Evolutionary conservation across 2,329 filamentous ascomycete species (phyloP).

Genomic region (Penicillium fuscoglaucum): DNA sequence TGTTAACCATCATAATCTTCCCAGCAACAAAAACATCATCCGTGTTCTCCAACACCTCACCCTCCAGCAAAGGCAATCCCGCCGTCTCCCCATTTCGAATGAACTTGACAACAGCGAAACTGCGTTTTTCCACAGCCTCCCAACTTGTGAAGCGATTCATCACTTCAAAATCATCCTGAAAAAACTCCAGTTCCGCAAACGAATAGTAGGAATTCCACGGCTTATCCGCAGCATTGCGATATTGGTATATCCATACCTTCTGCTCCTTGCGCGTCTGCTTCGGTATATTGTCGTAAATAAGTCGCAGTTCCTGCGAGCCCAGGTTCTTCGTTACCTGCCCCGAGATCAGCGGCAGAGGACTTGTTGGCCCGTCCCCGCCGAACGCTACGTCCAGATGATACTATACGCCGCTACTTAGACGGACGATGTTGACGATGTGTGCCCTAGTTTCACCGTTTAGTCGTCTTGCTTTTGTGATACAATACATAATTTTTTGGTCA

Average conservation of each 20-base stretch:
- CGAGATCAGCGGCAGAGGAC: constrained; percentile 54
- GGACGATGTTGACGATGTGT: constrained; percentile 60
- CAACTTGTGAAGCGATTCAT: constrained; percentile 42
- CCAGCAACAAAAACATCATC: constrained; percentile 29
- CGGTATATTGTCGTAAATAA: constrained; percentile 52
- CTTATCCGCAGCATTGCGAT: constrained; percentile 36
- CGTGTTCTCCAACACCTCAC: neutral
- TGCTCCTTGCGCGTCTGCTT: constrained; percentile 41
- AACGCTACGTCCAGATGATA: constrained; percentile 62
- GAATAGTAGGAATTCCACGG: constrained; percentile 47
- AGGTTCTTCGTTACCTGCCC: constrained; percentile 48
- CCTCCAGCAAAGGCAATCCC: constrained; percentile 11
- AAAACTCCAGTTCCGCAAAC: constrained; percentile 44
- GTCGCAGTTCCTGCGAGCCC: constrained; percentile 57
- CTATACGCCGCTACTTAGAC: constrained; percentile 47
- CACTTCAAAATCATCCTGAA: constrained; percentile 42
- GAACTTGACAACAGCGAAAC: constrained; percentile 42
- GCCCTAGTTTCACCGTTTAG: constrained; percentile 35
- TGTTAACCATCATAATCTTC: constrained; percentile 33
- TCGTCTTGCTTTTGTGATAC: too few relatives aligned
- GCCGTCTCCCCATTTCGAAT: constrained; percentile 28
- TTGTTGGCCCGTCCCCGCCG: constrained; percentile 60
- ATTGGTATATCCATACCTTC: constrained; percentile 57
- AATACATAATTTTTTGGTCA: neutral
- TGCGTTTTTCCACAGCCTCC: constrained; percentile 35